A percentile compares a stretch with the other conserved stretches of the same genome.
These are phyloP conservation scores for Populus deltoides DNA, from an alignment of 345 rosid species.

Conservation along the genomic window DNA sequence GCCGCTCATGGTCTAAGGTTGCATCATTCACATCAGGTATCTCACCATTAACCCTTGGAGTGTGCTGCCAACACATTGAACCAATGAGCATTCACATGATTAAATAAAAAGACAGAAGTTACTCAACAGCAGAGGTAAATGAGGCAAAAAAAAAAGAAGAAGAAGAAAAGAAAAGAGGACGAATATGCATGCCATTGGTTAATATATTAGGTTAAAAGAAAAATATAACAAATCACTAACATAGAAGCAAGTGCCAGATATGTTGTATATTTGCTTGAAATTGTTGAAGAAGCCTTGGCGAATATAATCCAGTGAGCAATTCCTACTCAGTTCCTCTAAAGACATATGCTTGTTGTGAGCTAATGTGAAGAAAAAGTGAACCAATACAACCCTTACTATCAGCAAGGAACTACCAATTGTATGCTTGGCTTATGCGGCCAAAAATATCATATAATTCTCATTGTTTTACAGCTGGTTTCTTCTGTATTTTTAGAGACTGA, in stretches of 20 bases:
- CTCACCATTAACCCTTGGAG: conserved; percentile 74
- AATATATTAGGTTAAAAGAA: background rate
- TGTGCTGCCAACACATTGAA: conserved; percentile 62
- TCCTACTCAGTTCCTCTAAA: background rate
- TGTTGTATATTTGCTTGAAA: background rate
- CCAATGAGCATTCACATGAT: background rate
- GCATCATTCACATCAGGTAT: conserved; percentile 88
- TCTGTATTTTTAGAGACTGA: background rate
- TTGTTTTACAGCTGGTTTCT: background rate
- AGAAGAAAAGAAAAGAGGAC: background rate
- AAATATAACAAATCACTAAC: background rate
- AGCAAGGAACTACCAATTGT: background rate
- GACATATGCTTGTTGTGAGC: background rate
- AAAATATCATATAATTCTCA: background rate
- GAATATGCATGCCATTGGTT: too few species aligned
- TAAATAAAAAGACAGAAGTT: background rate
- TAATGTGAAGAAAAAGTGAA: background rate
- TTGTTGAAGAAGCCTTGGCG: background rate
- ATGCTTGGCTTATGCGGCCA: background rate
- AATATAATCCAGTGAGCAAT: background rate
- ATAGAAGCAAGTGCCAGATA: background rate
- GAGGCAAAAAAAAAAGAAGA: background rate
- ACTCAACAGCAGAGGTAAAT: background rate
- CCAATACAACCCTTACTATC: background rate
- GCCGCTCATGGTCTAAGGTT: conserved; percentile 77